Base-by-base conservation (phyloP, 2,329 filamentous ascomycete species). In the Xylariaceae sp. region DNA sequence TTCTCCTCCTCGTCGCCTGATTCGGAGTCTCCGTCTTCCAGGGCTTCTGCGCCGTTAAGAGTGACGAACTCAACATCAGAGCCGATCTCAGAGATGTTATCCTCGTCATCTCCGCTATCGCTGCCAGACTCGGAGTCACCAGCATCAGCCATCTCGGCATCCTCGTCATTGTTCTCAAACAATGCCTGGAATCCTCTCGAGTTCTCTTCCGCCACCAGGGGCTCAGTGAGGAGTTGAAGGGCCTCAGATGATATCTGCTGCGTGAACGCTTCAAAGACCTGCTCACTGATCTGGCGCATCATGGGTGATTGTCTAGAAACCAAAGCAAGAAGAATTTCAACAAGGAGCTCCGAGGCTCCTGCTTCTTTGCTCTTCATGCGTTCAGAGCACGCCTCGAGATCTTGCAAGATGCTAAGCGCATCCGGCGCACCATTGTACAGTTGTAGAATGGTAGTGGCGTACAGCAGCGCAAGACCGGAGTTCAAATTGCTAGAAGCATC, bases 271-370 rank as follows among this genome's bases (percentile, higher is more conserved):
- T 87, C 83, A 71, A 97, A 97, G 0, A 96, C 92, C 68, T 94
- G 89, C 70, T 93, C 87, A 4, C 91, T 90, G 56, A 95, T 87
- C 67, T 92, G 90, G 35, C 91, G 85, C 77, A 96, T 89, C 55
- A 97, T 78, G 8, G 87, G 85, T 1, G 92, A 96, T 2, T 88
- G 89, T 62, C 91, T 90, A 0, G 92, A 90, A 2, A 95, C 84
- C 76, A 97, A 91, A 55, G 90, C 90, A n/a, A 97, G 79, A 6
- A 99, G 75, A 55, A 97, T 89, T 69, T 97, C 94, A 2, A 97
- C 86, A 7, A 97, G 75, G 30, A 90, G 81, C 68, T 90, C 86
- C 0, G 90, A 88, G 9, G 79, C 79, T 5, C 82, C 83, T 1
- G 77, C 74, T 45, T 83, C 75, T 63, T 84, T 79, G 0, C 80